These are phyloP conservation scores for Penicillium paneum DNA, from an alignment of 2,329 filamentous ascomycete genomes.

Conservation along the genomic window DNA sequence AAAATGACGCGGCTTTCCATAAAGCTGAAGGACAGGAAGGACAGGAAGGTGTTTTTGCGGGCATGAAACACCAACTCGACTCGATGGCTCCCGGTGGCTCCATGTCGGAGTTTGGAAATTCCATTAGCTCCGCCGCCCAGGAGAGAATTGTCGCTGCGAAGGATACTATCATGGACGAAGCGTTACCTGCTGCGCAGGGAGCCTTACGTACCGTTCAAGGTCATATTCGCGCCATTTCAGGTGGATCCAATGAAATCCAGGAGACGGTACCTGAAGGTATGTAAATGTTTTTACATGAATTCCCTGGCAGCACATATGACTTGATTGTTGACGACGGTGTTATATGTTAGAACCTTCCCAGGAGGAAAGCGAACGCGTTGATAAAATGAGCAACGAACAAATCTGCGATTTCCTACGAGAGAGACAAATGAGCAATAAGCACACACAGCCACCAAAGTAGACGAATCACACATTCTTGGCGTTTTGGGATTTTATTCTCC, in stretches of 20 bases:
- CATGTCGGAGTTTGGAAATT: conserved; percentile 8
- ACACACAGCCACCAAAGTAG: conserved; percentile 8
- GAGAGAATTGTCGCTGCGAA: conserved; percentile 11
- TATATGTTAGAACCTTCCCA: background rate
- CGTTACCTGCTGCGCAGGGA: conserved; percentile 12
- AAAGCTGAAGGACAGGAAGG: background rate
- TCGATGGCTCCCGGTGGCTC: conserved; percentile 4
- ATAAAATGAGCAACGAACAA: conserved; percentile 30
- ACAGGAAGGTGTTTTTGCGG: background rate
- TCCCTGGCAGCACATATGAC: too few relatives aligned
- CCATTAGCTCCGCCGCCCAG: conserved; percentile 5
- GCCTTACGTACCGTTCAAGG: conserved; percentile 13
- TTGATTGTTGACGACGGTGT: background rate
- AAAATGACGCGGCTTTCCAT: background rate
- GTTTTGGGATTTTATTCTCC: background rate
- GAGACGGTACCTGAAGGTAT: conserved; percentile 1
- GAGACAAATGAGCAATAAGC: conserved; percentile 27
- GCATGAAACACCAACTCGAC: conserved; percentile 11
- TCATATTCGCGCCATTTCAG: conserved; percentile 4
- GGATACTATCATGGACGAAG: conserved; percentile 12
- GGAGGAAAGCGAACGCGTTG: conserved; percentile 25
- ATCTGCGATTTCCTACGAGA: conserved; percentile 34
- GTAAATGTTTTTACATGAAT: background rate
- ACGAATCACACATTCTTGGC: background rate
- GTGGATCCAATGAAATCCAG: background rate